Base-by-base conservation (phyloP, 768 basidiomycete genomes). In the Rhodotorula sphaerocarpa region DNA sequence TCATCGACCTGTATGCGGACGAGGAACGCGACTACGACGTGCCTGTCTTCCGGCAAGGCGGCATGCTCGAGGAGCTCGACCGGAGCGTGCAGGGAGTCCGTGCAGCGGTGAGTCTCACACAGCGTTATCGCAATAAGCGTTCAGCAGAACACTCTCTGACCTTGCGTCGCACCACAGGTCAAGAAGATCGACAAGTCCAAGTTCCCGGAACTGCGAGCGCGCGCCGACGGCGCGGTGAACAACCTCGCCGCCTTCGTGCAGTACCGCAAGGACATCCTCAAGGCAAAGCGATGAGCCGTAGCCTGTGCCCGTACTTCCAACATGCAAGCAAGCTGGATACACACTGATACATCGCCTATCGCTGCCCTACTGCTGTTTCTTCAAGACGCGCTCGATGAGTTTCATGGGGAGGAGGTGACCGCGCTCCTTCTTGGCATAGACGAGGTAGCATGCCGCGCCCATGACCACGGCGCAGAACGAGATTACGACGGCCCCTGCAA, bases 1-100 rank as follows among this genome's bases (percentile, higher is more conserved):
- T 78, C 51, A 77, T 78, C 59, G 78, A 79, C 66, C 71, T 78
- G 42, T 79, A 78, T 68, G 74, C 76, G 7, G 78, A 79, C 66
- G 78, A 79, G 63, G 73, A 70, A 18, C 63, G 75, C 33, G 55
- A 69, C 5, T 78, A 75, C 65, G 77, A 79, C 67, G 43, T 50
- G 21, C 66, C 63, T 15, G 77, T 77, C n/a, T 78, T 78, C 58
- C 68, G 67, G 1, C 12, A 58, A 5, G 57, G 63, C 2, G 72
- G 71, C 7, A 76, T 74, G 71, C 57, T 77, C 55, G 25, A 57
- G 15, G 52, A 41, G n/a, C 59, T 78, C 39, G 68, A 75, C 21
- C 54, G 46, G 4, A 46, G 65, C 20, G 73, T 78, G 0, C 61
- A 65, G 16, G 73, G 70, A 16, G 75, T 77, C 31, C 68, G 72